Base-by-base conservation (phyloP, 345 rosid genomes). In the Arabis hirsuta region DNA sequence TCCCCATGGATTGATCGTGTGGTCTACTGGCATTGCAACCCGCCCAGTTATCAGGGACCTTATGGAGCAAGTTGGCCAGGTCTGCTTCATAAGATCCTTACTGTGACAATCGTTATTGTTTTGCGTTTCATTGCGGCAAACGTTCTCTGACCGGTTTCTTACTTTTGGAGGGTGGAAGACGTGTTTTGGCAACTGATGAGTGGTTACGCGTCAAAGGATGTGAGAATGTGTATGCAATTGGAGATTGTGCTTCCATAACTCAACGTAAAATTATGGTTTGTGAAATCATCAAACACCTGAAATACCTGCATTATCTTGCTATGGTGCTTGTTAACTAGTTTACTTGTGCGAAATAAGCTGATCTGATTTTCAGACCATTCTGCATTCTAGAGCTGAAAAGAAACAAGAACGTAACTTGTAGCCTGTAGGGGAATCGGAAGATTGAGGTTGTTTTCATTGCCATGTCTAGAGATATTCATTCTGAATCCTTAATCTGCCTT, bases 11-110 rank as follows among this genome's bases (percentile, higher is more conserved):
- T 73, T 95, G 83, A 83, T 95, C 72, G 71, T 95, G 57, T 91
- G 98, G 99, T 95, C 99, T 43, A 85, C 99, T 52, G 98, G 99
- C 24, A 72, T 91, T 64, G 86, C 84, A 65, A 84, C 96, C 69
- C 96, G 90, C 20, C 98, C 98, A 20, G 78, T 87, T 19, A 82
- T 91, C 58, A 81, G 55, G 58, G 87, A 95, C 84, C 82, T 91
- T 70, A 95, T 91, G 99, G 86, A 83, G 77, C 90, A 91, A 83
- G 79, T 95, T 72, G 96, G 87, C 29, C 99, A 95, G 29, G 7
- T 32, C 36, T 32, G 36, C 36, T 32, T 32, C 36, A 32, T 32
- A 32, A 7, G 36, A 32, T 32, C 36, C 7, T 32, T 32, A 32
- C 36, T 32, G 36, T 32, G 36, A 5, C 36, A 0, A 32, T 32